A percentile compares a stretch with the other conserved stretches of the same genome.
Conservation (phyloP, 257 asterid species). For the Petunia axillaris region DNA sequence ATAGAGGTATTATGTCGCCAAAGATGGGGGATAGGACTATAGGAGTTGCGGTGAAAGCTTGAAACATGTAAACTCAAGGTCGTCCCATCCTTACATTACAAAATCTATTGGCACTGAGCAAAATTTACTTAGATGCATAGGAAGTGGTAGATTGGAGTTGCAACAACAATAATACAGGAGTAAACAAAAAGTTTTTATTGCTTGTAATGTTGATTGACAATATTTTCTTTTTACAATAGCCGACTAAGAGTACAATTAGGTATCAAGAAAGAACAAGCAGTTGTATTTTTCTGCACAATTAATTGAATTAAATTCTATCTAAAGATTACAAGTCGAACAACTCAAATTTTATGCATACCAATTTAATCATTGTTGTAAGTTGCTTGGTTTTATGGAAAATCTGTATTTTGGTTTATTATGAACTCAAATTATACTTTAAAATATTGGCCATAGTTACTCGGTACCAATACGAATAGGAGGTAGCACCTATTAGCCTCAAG, state of each 20-base stretch:
- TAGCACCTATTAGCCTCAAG: too few species aligned
- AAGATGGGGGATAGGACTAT: neutral
- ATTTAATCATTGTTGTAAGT: neutral
- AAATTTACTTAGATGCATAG: neutral
- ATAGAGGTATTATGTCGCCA: neutral
- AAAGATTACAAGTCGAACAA: neutral
- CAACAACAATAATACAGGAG: neutral
- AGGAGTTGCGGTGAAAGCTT: conserved; percentile 14
- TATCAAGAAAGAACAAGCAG: neutral
- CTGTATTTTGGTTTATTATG: neutral
- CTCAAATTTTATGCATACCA: neutral
- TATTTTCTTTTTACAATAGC: neutral
- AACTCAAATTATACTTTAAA: neutral
- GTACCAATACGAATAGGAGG: too few species aligned
- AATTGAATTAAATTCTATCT: conserved; percentile 15
- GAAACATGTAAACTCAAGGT: conserved; percentile 4
- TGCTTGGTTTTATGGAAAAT: neutral
- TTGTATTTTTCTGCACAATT: neutral
- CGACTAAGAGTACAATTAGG: neutral
- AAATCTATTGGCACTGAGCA: neutral
- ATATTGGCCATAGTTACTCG: too few species aligned
- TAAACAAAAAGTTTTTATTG: neutral
- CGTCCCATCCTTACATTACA: neutral
- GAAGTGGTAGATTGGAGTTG: neutral
- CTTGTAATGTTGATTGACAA: neutral